A percentile compares a stretch with the other conserved stretches of the same genome.
Evolutionary conservation across 306 rosid genomes (phyloP).

Genomic region (Luffa acutangula): DNA sequence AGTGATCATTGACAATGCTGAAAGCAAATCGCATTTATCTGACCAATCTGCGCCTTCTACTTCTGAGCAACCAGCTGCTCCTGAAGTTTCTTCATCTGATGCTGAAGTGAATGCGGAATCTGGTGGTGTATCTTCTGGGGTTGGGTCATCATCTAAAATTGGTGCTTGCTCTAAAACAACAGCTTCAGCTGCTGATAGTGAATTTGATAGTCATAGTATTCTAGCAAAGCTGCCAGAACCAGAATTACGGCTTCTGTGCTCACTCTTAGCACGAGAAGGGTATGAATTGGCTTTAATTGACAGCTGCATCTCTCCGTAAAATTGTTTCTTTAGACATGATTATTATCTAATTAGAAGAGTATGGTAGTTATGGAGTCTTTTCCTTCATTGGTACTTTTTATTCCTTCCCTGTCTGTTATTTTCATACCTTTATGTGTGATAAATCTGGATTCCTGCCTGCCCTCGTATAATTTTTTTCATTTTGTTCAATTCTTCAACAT

Average conservation of each 20-base stretch:
- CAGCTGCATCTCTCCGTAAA: not conserved
- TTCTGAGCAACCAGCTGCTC: constrained; percentile 41
- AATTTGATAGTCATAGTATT: constrained; percentile 37
- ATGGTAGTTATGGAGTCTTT: not conserved
- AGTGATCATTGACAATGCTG: constrained; percentile 75
- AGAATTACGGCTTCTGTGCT: constrained; percentile 85
- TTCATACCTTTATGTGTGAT: not conserved
- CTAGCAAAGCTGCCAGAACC: constrained; percentile 61
- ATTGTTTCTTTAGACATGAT: not conserved
- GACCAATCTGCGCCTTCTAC: constrained; percentile 38
- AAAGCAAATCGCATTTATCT: constrained; percentile 38
- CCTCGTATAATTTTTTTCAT: not conserved
- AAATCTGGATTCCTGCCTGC: not conserved
- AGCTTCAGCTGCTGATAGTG: constrained; percentile 29
- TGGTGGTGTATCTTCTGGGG: constrained; percentile 32
- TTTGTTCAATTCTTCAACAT: not conserved
- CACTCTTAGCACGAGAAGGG: constrained; percentile 96
- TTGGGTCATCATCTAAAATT: constrained; percentile 30
- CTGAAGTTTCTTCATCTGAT: constrained; percentile 44
- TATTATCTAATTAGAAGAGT: not conserved
- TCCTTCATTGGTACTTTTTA: not conserved
- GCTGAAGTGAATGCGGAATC: constrained; percentile 53
- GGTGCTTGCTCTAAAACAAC: constrained; percentile 37
- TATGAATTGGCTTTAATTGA: constrained; percentile 24
- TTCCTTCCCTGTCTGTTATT: not conserved